Evolutionary conservation across 108 stramenopile species (phyloP), one percentile per base, ranked within the genome.

Genomic region (Nannochloropsis salina): DNA sequence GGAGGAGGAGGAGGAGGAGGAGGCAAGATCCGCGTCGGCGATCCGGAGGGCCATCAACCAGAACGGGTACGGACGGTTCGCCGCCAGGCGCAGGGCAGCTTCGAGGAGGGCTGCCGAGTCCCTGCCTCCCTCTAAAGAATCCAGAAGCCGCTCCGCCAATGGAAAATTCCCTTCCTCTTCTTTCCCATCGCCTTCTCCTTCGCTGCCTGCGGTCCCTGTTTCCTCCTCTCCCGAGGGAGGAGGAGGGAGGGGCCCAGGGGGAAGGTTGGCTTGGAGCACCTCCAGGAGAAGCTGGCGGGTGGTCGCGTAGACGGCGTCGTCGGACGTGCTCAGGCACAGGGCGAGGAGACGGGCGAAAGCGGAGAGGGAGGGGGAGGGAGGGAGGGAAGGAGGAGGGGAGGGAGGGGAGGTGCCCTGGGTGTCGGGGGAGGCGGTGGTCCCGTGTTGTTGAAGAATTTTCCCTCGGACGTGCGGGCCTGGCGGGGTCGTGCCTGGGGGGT

Each of bases 41-140:
- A 74, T 74, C 2, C n/a, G 15, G n/a, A 74, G 61, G 3, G 61
- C 61, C n/a, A 74, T n/a, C 61, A 74, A 74, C 61, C 61, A 74
- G 20, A 74, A 74, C 6, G 61, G 61, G 6, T 74, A 74, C 3
- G 61, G 61, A 6, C 61, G 61, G 8, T 74, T 74, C 61, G 61
- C 61, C 61, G 61, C 61, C 61, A 74, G 6, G n/a, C 61, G 61
- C 61, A 74, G n/a, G 20, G 61, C 61, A n/a, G 61, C 61, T n/a
- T 74, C 61, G 15, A 74, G n/a, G 5, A 74, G 20, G n/a, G 20
- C 4, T 8, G 8, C 61, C 2, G 61, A 74, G 20, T n/a, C 61
- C n/a, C 61, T n/a, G 15, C 61, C 61, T 74, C 61, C 61, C 0
- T 74, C 61, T n/a, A 74, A 74, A 15, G 61, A 15, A 74, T 74